Conservation (phyloP, 768 basidiomycete genomes). For the Leucocoprinus sp. region DNA sequence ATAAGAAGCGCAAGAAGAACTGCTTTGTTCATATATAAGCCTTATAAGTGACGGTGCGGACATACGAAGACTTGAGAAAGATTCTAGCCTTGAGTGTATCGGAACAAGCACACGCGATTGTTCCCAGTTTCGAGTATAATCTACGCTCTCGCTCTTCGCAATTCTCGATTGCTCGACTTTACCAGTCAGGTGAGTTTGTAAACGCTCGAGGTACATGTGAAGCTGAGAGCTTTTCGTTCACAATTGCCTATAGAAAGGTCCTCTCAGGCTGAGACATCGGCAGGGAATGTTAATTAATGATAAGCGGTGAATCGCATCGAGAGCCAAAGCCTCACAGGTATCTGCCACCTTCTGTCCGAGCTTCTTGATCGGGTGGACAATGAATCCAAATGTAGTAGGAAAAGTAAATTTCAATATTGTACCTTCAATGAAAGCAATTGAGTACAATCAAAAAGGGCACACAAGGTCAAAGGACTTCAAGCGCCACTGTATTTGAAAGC, state of each 20-base stretch:
- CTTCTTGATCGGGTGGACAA: constrained; percentile 11
- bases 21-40: background rate
- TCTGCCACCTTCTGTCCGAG: background rate
- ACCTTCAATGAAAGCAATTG: background rate
- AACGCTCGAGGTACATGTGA: too few relatives aligned
- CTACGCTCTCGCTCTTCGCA: too few relatives aligned
- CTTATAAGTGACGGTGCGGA: constrained; percentile 1
- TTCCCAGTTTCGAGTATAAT: background rate
- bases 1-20: background rate
- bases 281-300: background rate
- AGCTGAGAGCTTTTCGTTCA: constrained; percentile 1
- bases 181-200: too few relatives aligned
- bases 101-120: background rate
- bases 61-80: constrained; percentile 17
- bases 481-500: too few relatives aligned
- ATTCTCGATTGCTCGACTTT: too few relatives aligned
- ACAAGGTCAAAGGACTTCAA: background rate
- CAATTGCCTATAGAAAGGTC: constrained; percentile 1
- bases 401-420: too few relatives aligned
- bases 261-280: background rate
- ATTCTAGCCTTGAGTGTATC: constrained; percentile 14
- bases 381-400: background rate
- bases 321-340: constrained; percentile 8
- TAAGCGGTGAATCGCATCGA: constrained; percentile 17
- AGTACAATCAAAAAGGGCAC: too few relatives aligned